These are phyloP conservation scores for Camellia japonica DNA, from an alignment of 148 eudicot species.

Conservation along the genomic window DNA sequence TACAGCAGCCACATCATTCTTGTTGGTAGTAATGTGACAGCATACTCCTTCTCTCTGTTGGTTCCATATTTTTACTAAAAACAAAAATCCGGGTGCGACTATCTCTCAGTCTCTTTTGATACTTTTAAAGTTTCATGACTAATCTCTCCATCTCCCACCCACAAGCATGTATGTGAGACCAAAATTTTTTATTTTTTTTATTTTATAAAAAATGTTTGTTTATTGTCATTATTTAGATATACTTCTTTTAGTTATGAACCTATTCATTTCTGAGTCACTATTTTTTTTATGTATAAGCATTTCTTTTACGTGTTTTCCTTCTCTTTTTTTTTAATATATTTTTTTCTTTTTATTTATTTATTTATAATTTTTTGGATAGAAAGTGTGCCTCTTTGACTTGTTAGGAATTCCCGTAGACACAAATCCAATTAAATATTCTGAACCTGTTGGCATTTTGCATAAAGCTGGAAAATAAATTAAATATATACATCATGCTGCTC, in stretches of 20 bases:
- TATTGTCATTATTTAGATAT: not conserved
- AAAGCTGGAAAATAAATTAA: not conserved
- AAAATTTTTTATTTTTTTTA: not conserved
- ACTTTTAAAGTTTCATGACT: not conserved
- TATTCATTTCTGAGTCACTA: not conserved
- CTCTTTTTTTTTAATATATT: not conserved
- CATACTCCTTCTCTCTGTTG: not conserved
- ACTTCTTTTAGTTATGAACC: not conserved
- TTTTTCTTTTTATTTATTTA: not conserved
- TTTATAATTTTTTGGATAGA: not conserved
- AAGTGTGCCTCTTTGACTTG: not conserved
- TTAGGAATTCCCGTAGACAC: not conserved
- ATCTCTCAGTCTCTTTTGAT: not conserved
- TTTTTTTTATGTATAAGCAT: not conserved
- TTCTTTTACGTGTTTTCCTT: not conserved
- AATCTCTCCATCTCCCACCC: not conserved
- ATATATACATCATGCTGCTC: not conserved
- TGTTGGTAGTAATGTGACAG: not conserved
- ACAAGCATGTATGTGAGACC: not conserved
- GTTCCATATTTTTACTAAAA: too few relatives aligned
- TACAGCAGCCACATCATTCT: not conserved
- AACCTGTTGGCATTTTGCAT: not conserved
- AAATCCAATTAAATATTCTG: not conserved
- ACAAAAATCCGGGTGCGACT: too few relatives aligned
- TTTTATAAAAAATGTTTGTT: not conserved